Evolutionary conservation across 306 rosid genomes (phyloP).

Genomic region (Herpetospermum pedunculosum): DNA sequence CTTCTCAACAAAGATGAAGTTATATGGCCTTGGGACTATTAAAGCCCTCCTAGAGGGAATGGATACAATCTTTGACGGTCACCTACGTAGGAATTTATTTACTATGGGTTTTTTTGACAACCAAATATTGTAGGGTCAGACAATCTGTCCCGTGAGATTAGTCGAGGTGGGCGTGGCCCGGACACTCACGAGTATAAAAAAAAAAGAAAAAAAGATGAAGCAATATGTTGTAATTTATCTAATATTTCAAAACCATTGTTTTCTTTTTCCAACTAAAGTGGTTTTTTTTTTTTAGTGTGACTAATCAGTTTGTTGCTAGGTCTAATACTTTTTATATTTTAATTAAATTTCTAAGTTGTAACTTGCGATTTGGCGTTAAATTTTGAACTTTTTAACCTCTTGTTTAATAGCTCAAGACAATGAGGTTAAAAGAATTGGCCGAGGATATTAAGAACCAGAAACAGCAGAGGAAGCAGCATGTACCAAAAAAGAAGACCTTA

Average conservation of each 20-base stretch:
- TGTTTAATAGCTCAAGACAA: slow-evolving; percentile 44
- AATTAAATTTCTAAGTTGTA: background rate
- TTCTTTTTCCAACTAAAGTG: background rate
- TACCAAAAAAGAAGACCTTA: slow-evolving; percentile 18
- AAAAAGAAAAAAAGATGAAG: no score
- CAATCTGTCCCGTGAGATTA: no score
- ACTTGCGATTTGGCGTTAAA: background rate
- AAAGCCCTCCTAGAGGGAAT: no score
- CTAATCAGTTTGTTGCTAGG: background rate
- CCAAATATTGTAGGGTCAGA: no score
- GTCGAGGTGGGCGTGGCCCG: no score
- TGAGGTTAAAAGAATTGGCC: slow-evolving; percentile 62
- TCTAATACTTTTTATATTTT: background rate
- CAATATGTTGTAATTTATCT: background rate
- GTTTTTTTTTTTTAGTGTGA: background rate
- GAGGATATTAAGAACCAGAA: slow-evolving; percentile 63
- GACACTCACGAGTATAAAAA: no score
- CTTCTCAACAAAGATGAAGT: background rate
- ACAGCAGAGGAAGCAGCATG: slow-evolving; percentile 21
- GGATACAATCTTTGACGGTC: no score
- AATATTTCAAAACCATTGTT: background rate
- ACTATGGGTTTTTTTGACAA: no score
- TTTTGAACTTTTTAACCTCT: background rate
- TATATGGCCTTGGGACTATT: no score
- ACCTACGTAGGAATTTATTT: no score